Evolutionary conservation across 441 rosid genomes (phyloP), one percentile per base, ranked within the genome.

Genomic region (Erodium texanum): DNA sequence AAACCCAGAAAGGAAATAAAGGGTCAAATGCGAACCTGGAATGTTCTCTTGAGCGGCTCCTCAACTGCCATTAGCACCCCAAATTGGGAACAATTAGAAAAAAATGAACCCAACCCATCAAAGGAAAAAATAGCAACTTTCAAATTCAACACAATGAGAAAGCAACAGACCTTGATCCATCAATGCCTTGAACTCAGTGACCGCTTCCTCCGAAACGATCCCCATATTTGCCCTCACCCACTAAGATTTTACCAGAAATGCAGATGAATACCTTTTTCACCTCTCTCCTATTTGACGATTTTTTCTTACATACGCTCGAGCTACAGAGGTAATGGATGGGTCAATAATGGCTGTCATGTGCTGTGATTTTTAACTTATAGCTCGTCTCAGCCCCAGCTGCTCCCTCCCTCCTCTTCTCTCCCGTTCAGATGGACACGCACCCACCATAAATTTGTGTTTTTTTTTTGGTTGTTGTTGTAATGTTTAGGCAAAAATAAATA

Each of bases 11-110:
- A 61, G 67, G 16, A 71, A 64, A 73, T 52, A 64, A 66, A 68
- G 62, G 58, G 8, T 68, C 48, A 77, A 52, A 65, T 45, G 74
- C 76, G 36, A 69, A 92, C 98, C 96, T 90, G 76, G 70, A 79
- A 83, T 68, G 96, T 83, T 62, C 62, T 73, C 85, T 78, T 85
- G 82, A 90, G 74, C 66, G 87, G 82, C 83, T 87, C 96, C 69
- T 93, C 97, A 70, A 82, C 98, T 90, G 85, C 61, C 71, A 81
- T 41, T 19, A 70, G 48, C 64, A 59, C 65, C 29, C 68, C 56
- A 66, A 67, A 66, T 24, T 23, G 3, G 71, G 36, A 68, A 67
- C 64, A 20, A 38, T 24, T 16, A 61, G 0, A 7, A 65, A 4
- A 23, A 1, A 62, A 32, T 52, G 68, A 70, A 50, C 1, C 1